These are phyloP conservation scores for Phytophthora nicotianae DNA, from an alignment of 352 stramenopile species.

Conservation along the genomic window DNA sequence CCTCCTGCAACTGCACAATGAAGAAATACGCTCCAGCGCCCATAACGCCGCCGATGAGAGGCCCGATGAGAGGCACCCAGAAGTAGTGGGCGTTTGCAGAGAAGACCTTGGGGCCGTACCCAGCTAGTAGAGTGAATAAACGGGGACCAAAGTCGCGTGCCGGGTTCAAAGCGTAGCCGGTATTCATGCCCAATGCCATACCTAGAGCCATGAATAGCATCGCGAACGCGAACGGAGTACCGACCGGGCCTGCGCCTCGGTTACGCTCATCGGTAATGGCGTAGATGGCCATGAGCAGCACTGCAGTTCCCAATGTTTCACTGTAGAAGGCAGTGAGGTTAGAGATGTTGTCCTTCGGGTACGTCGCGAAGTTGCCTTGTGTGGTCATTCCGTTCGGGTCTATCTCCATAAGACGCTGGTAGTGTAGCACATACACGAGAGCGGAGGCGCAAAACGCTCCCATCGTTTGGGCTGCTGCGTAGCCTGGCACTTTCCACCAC, in stretches of 20 bases:
- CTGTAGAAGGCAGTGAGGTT: slow-evolving; percentile 56
- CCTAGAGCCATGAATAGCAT: slow-evolving; percentile 60
- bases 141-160: slow-evolving; percentile 49
- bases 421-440: slow-evolving; percentile 53
- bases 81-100: slow-evolving; percentile 57
- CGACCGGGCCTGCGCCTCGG: slow-evolving; percentile 37
- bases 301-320: slow-evolving; percentile 52
- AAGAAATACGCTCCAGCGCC: slow-evolving; percentile 58
- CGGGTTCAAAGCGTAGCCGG: slow-evolving; percentile 47
- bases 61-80: slow-evolving; percentile 59
- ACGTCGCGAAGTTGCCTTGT: slow-evolving; percentile 49
- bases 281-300: slow-evolving; percentile 58
- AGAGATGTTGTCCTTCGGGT: slow-evolving; percentile 40
- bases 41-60: slow-evolving; percentile 44
- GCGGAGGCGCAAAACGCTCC: slow-evolving; percentile 46
- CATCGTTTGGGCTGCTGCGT: slow-evolving; percentile 40
- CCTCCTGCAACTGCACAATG: slow-evolving; percentile 58
- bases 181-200: slow-evolving; percentile 59
- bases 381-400: slow-evolving; percentile 48
- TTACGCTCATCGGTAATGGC: slow-evolving; percentile 57
- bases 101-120: slow-evolving; percentile 60
- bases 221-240: slow-evolving; percentile 45
- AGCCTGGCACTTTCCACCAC: slow-evolving; percentile 53
- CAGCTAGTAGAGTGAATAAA: slow-evolving; percentile 49
- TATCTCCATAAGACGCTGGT: slow-evolving; percentile 41